Percentiles rank a stretch among this genome's conserved stretches.
phyloP scores from a whole-genome alignment of 2,329 filamentous ascomycete species.

The Ophiostoma ulmi region DNA sequence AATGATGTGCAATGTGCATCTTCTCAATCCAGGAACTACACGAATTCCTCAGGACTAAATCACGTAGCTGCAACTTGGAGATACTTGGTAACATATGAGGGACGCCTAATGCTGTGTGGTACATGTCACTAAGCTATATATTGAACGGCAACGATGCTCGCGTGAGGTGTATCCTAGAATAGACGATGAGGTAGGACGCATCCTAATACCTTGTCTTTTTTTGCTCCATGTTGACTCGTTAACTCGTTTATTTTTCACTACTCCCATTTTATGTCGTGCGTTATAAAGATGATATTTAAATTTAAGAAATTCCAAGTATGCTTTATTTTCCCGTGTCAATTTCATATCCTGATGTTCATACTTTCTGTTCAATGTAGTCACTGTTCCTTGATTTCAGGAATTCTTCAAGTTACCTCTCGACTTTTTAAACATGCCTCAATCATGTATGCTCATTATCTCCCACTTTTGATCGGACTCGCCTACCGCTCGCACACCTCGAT shows the following conservation, averaged over 20 bases:
- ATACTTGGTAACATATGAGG: background rate
- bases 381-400: background rate
- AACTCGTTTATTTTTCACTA: no score
- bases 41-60: background rate
- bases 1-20: background rate
- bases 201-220: background rate
- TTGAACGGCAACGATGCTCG: background rate
- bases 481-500: background rate
- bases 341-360: no score
- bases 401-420: background rate
- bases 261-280: no score
- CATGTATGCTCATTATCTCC: background rate
- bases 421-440: background rate
- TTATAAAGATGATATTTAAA: no score
- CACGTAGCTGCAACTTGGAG: background rate
- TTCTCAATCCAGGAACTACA: background rate
- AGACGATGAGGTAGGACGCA: background rate
- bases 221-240: background rate
- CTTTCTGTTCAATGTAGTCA: no score
- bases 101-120: background rate
- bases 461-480: background rate
- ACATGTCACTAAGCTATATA: no score
- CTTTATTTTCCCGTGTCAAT: no score
- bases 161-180: background rate
- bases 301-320: no score